Evolutionary conservation across 2,329 filamentous ascomycete species (phyloP).

Genomic region (Scytalidium sp.): DNA sequence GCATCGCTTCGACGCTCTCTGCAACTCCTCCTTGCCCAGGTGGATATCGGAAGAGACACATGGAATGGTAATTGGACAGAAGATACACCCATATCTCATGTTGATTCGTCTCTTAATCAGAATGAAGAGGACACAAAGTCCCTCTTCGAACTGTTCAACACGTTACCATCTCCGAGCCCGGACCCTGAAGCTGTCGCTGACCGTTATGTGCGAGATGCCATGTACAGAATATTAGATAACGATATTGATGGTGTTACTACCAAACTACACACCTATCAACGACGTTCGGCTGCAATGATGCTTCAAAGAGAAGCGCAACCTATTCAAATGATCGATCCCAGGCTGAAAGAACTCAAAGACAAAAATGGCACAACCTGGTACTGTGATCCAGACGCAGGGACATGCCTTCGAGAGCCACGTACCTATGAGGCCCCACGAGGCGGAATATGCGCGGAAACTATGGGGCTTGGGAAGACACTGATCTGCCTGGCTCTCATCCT

Average conservation of each 20-base stretch:
- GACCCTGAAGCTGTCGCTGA: conserved; percentile 45
- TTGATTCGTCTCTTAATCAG: conserved; percentile 31
- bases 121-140: conserved; percentile 41
- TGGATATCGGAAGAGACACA: conserved; percentile 53
- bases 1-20: conserved; percentile 42
- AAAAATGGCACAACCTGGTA: conserved; percentile 65
- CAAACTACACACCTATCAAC: conserved; percentile 73
- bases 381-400: conserved; percentile 62
- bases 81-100: conserved; percentile 29
- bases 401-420: conserved; percentile 61
- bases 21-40: conserved; percentile 41
- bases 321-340: conserved; percentile 66
- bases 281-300: conserved; percentile 78
- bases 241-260: conserved; percentile 58
- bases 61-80: conserved; percentile 49
- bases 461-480: conserved; percentile 83
- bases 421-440: conserved; percentile 73
- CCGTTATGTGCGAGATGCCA: conserved; percentile 47
- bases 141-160: conserved; percentile 71
- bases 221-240: conserved; percentile 53
- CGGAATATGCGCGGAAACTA: conserved; percentile 77
- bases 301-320: conserved; percentile 73
- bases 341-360: conserved; percentile 58
- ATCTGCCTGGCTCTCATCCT: conserved; percentile 78
- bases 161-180: conserved; percentile 65